phyloP scores from a whole-genome alignment of 805 yeast genomes.

The Saturnispora hagleri region DNA sequence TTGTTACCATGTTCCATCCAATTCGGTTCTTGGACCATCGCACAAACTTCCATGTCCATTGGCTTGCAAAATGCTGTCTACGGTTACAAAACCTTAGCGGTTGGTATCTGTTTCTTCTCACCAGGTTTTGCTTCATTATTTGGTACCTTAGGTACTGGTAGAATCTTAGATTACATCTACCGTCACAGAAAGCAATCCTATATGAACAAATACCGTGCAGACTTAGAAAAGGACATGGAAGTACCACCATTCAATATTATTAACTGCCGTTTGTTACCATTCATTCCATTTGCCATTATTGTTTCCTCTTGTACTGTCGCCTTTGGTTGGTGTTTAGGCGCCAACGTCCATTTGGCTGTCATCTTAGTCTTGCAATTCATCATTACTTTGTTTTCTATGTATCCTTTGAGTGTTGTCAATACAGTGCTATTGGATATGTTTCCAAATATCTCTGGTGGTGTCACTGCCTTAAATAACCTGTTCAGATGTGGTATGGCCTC shows the following conservation, averaged over 20 bases:
- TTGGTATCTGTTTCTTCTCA: conserved; percentile 68
- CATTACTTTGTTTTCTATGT: conserved; percentile 49
- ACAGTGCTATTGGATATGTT: conserved; percentile 70
- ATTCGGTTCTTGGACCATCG: conserved; percentile 63
- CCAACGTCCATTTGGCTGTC: conserved; percentile 38
- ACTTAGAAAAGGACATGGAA: conserved; percentile 5
- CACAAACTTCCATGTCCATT: conserved; percentile 57
- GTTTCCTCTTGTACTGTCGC: conserved; percentile 33
- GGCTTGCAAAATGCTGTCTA: conserved; percentile 39
- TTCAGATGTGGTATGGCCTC: conserved; percentile 70
- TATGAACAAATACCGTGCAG: conserved; percentile 14
- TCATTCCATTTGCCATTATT: conserved; percentile 34
- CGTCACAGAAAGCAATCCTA: conserved; percentile 27
- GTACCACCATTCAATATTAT: conserved; percentile 43
- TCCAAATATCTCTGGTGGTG: conserved; percentile 63
- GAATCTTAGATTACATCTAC: conserved; percentile 45
- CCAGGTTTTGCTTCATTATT: conserved; percentile 58
- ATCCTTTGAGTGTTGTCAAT: conserved; percentile 46
- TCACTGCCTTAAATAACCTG: conserved; percentile 64
- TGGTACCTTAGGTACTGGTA: conserved; percentile 55
- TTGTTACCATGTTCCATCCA: conserved; percentile 53
- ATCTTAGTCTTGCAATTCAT: conserved; percentile 51
- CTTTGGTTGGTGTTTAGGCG: conserved; percentile 68
- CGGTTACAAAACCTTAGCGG: conserved; percentile 40
- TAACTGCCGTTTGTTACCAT: conserved; percentile 43